Base-by-base conservation (phyloP, 305 asterid species). In the Fraxinus sp. region DNA sequence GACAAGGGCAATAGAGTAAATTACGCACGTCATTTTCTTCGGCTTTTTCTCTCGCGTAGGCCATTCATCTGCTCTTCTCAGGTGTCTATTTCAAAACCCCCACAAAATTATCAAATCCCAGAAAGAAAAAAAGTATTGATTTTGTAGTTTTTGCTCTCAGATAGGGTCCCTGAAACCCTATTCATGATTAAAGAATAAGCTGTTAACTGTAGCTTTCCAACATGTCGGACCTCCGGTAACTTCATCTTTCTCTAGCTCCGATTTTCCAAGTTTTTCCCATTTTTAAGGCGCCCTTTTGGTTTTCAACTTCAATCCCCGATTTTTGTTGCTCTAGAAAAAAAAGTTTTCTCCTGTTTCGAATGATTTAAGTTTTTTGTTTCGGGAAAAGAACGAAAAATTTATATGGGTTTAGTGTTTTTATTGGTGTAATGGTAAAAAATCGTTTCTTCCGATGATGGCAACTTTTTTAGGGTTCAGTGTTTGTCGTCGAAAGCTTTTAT, bases 171-270 rank as follows among this genome's bases (percentile, higher is more conserved):
- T 77, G 79, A 72, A 86, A 84, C 86, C 84, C 89, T 86, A 78
- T 64, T 76, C 80, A 74, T 88, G 82, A 81, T 64, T 64, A 4
- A 64, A 64, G 35, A 64, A 64, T 64, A 22, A 82, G 83, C 78
- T 85, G 41, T 41, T 79, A 7, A 37, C 84, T 77, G 28, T 78
- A 75, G 35, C 64, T 82, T 77, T 73, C 14, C 77, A 36, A 84
- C 86, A 78, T 86, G 88, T 82, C 77, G 62, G 44, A 26, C 80
- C 89, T 76, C 37, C 86, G 90, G 90, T 88, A 86, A 83, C 81
- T 80, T 72, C 76, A 24, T 49, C 75, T 11, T 35, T 83, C 7
- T 49, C 22, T 49, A 4, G 62, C 62, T 49, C 22, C 4, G 70
- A 18, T 11, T 49, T 49, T 32, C 16, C 30, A 78, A 28, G 18